phyloP scores from a whole-genome alignment of 768 basidiomycete species.

The Rickenella mellea region DNA sequence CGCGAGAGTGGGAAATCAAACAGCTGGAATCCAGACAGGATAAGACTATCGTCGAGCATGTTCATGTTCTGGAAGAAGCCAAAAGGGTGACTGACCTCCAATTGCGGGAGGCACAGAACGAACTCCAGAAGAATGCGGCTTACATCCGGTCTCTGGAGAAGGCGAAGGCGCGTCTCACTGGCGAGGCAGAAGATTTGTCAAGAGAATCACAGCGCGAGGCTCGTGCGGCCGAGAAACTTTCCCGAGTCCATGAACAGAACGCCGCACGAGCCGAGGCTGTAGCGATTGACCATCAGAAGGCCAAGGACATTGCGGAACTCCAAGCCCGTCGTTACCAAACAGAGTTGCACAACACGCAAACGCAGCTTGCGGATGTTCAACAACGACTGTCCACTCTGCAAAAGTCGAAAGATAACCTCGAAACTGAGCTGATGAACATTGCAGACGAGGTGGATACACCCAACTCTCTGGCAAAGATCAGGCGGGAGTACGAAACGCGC shows the following conservation, averaged over 20 bases:
- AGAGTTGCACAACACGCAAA: slow-evolving; percentile 46
- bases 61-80: slow-evolving; percentile 92
- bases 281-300: slow-evolving; percentile 57
- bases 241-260: slow-evolving; percentile 51
- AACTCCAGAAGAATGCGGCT: slow-evolving; percentile 61
- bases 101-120: slow-evolving; percentile 69
- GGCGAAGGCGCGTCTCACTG: slow-evolving; percentile 59
- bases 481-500: slow-evolving; percentile 53
- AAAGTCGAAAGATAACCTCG: slow-evolving; percentile 56
- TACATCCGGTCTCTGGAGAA: slow-evolving; percentile 86
- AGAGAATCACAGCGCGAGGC: slow-evolving; percentile 65
- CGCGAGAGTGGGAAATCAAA: slow-evolving; percentile 77
- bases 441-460: slow-evolving; percentile 49
- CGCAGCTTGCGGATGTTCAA: slow-evolving; percentile 46
- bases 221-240: slow-evolving; percentile 60
- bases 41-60: slow-evolving; percentile 98
- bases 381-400: slow-evolving; percentile 45
- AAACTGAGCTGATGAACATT: slow-evolving; percentile 55
- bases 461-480: slow-evolving; percentile 46
- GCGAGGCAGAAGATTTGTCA: slow-evolving; percentile 75
- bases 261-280: slow-evolving; percentile 45
- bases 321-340: slow-evolving; percentile 49
- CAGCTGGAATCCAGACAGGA: slow-evolving; percentile 83
- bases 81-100: slow-evolving; percentile 92
- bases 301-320: slow-evolving; percentile 57